Percentiles rank a stretch among this genome's conserved stretches.
These are phyloP conservation scores for Omphalotus guepiniiformis DNA, from an alignment of 768 basidiomycete species.

Conservation along the genomic window DNA sequence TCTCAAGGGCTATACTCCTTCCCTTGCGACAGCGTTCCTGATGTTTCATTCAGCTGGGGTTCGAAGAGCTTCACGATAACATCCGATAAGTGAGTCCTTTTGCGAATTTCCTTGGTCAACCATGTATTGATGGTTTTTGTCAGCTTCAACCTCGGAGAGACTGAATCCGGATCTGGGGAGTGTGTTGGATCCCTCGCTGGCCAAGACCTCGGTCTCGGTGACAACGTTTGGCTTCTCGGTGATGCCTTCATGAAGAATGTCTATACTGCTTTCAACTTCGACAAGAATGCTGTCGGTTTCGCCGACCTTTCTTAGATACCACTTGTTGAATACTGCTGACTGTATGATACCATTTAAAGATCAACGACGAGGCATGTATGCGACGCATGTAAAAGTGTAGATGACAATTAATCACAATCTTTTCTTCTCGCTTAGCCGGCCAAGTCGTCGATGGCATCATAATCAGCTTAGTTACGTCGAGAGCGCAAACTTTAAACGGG, in stretches of 20 bases:
- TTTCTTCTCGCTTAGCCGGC: no score
- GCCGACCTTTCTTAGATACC: slow-evolving; percentile 20
- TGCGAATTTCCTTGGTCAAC: no score
- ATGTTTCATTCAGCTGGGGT: slow-evolving; percentile 33
- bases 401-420: no score
- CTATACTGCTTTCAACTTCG: slow-evolving; percentile 35
- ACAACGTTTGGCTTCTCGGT: slow-evolving; percentile 1
- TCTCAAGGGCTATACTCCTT: slow-evolving; percentile 22
- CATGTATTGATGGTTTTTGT: background rate
- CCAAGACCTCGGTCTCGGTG: background rate
- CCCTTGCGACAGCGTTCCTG: slow-evolving; percentile 22
- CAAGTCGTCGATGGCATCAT: no score
- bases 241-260: slow-evolving; percentile 23
- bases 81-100: slow-evolving; percentile 25
- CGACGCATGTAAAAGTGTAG: no score
- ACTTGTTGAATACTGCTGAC: no score
- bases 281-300: slow-evolving; percentile 29
- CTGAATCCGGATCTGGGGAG: background rate
- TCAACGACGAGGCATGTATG: no score
- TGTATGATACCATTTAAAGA: no score
- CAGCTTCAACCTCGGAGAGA: background rate
- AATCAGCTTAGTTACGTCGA: no score
- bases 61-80: slow-evolving; percentile 38
- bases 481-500: no score
- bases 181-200: background rate